A percentile compares a stretch with the other conserved stretches of the same genome.
phyloP scores from a whole-genome alignment of 495 filamentous ascomycete genomes.

The Astrocystis sublimbata region DNA sequence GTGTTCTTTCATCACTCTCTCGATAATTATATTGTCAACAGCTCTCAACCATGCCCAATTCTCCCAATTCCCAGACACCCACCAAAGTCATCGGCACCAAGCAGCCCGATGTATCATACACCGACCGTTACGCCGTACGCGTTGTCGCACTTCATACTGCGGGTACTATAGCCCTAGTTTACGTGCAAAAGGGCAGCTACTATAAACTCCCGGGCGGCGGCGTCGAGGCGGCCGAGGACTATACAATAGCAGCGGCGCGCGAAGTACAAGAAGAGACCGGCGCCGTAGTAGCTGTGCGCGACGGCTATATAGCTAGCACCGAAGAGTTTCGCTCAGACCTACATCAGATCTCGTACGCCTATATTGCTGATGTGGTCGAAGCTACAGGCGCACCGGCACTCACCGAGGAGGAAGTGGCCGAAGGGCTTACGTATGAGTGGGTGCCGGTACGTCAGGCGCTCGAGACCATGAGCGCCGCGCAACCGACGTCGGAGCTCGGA shows the following conservation, averaged over 20 bases:
- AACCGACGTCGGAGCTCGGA: slow-evolving; percentile 30
- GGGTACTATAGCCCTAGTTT: slow-evolving; percentile 24
- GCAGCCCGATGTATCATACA: slow-evolving; percentile 17
- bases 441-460: slow-evolving; percentile 21
- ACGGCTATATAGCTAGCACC: slow-evolving; percentile 20
- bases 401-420: slow-evolving; percentile 25
- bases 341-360: slow-evolving; percentile 30
- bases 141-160: slow-evolving; percentile 21
- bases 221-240: slow-evolving; percentile 26
- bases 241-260: slow-evolving; percentile 19
- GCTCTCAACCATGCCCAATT: neutral
- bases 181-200: slow-evolving; percentile 25
- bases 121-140: slow-evolving; percentile 21
- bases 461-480: slow-evolving; percentile 18
- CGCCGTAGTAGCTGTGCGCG: slow-evolving; percentile 17
- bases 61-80: neutral
- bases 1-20: no score
- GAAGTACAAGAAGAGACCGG: slow-evolving; percentile 34
- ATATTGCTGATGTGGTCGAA: no score
- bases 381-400: slow-evolving; percentile 19
- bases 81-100: slow-evolving; percentile 24
- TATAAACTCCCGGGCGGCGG: slow-evolving; percentile 35
- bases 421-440: slow-evolving; percentile 28
- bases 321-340: slow-evolving; percentile 30
- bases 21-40: no score